Evolutionary conservation across 176 grass and related monocot genomes (phyloP).

Genomic region (Paspalum notatum): DNA sequence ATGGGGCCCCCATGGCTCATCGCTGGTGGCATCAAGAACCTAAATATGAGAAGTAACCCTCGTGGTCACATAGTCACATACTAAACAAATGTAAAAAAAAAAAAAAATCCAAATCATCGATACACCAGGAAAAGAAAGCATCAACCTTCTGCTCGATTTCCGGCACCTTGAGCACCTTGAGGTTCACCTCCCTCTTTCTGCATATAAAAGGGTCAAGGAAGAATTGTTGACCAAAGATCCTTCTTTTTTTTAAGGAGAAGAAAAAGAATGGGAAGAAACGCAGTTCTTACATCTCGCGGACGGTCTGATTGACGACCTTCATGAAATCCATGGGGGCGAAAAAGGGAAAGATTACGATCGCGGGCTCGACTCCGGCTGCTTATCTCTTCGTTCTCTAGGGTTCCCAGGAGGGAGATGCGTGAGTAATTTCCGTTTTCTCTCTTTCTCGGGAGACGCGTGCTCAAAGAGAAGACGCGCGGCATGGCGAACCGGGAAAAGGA

Average conservation of each 20-base stretch:
- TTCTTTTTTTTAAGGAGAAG: background rate
- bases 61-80: background rate
- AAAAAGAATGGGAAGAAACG: background rate
- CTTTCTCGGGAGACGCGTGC: background rate
- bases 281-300: slow-evolving; percentile 74
- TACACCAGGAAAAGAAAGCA: background rate
- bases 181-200: slow-evolving; percentile 92
- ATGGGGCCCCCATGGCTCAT: slow-evolving; percentile 84
- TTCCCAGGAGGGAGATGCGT: slow-evolving; percentile 14
- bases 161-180: slow-evolving; percentile 83
- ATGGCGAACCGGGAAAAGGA: slow-evolving; percentile 14
- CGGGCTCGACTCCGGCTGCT: background rate
- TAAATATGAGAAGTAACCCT: slow-evolving; percentile 11
- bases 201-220: background rate
- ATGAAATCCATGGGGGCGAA: slow-evolving; percentile 74
- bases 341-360: slow-evolving; percentile 5
- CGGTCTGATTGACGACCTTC: slow-evolving; percentile 82
- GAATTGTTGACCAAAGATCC: background rate
- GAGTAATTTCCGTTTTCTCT: background rate
- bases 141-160: slow-evolving; percentile 88
- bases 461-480: background rate
- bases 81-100: slow-evolving; percentile 1
- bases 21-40: slow-evolving; percentile 84
- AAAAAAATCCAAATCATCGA: background rate
- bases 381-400: slow-evolving; percentile 14